A percentile compares a stretch with the other conserved stretches of the same genome.
phyloP scores from a whole-genome alignment of 2,329 filamentous ascomycete species.

The Gliomastix tumulicola region DNA sequence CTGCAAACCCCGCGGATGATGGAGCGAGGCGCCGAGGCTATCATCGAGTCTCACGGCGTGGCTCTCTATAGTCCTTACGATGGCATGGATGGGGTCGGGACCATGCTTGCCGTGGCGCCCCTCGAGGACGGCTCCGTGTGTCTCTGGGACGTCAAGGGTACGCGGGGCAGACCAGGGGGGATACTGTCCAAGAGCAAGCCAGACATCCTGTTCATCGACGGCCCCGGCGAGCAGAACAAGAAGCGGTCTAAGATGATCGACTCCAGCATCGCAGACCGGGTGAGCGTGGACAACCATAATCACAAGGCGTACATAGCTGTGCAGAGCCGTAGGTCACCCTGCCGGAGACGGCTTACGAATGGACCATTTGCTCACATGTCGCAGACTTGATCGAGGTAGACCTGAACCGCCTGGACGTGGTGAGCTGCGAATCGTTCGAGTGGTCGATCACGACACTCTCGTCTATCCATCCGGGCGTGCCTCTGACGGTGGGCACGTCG shows the following conservation, averaged over 20 bases:
- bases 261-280: conserved; percentile 69
- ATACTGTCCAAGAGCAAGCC: conserved; percentile 60
- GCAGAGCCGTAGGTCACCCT: conserved; percentile 50
- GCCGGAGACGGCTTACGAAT: conserved; percentile 1
- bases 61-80: conserved; percentile 53
- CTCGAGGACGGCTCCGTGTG: conserved; percentile 84
- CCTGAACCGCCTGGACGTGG: conserved; percentile 61
- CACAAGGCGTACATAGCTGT: conserved; percentile 75
- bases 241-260: conserved; percentile 59
- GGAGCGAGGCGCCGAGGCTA: conserved; percentile 32
- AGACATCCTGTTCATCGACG: conserved; percentile 58
- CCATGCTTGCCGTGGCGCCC: conserved; percentile 61
- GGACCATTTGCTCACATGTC: neutral
- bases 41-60: conserved; percentile 65
- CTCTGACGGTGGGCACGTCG: conserved; percentile 79
- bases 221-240: conserved; percentile 34
- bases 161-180: conserved; percentile 45
- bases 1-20: conserved; percentile 53
- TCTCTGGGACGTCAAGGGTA: conserved; percentile 70
- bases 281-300: conserved; percentile 65
- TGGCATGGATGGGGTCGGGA: conserved; percentile 35
- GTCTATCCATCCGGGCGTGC: conserved; percentile 54
- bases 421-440: conserved; percentile 66
- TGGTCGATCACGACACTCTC: conserved; percentile 82
- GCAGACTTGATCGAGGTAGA: conserved; percentile 71